Evolutionary conservation across 306 rosid genomes (phyloP), one percentile per base, ranked within the genome.

Genomic region (Ammopiptanthus mongolicus): DNA sequence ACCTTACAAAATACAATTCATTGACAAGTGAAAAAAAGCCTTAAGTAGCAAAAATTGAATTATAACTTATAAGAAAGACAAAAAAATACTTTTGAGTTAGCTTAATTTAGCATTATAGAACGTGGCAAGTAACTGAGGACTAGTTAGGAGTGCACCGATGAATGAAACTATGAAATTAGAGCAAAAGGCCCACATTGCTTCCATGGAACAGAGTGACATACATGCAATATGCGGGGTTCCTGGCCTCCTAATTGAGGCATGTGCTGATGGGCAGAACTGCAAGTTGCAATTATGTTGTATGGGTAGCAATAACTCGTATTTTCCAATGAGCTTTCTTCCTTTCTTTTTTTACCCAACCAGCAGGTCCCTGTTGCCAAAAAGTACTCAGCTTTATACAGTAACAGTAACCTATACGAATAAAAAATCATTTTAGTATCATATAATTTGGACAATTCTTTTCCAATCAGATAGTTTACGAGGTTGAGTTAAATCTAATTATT

Each of bases 221-320:
- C 41, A 57, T 75, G 63, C 69, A 75, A 51, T 46, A 75, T 29
- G 53, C n/a, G 17, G 61, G 78, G 72, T 80, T 78, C 79, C 73
- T 73, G 56, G 33, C 56, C 76, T 55, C 60, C 13, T 65, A 70
- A 58, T 65, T 71, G 56, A 77, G 79, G 72, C 90, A 84, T 84
- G 87, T 65, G 75, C 70, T 57, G 42, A 56, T 78, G 82, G 73
- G 71, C 66, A 65, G 50, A 72, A 59, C 73, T 82, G 85, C 73
- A 72, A 19, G 59, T 48, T 55, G 44, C 78, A 81, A 76, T 80
- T 59, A 77, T 73, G 47, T 29, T 60, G 28, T 19, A 48, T 70
- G 69, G 12, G 61, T 6, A 5, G 13, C 61, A 59, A 68, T 47
- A 9, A 29, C 17, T 44, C 3, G 13, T 46, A 41, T 70, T 61